Conservation (phyloP, 768 basidiomycete species). For the Lentinula sp. region DNA sequence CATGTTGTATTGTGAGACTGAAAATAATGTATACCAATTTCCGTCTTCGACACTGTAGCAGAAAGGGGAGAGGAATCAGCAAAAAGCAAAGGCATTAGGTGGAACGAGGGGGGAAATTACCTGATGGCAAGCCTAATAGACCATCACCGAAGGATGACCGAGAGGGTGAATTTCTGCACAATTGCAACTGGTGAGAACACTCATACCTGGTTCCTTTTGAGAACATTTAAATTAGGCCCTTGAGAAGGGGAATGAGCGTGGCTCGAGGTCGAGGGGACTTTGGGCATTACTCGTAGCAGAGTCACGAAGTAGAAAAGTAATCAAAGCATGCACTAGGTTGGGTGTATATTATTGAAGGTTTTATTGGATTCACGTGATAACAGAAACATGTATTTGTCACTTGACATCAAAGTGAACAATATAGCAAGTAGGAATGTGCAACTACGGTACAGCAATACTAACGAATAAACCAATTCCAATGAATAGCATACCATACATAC, state of each 20-base stretch:
- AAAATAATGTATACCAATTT: conserved; percentile 52
- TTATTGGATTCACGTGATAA: background rate
- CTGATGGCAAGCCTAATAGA: conserved; percentile 47
- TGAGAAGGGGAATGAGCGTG: conserved; percentile 19
- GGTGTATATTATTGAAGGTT: background rate
- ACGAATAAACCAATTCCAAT: too few relatives aligned
- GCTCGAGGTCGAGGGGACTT: conserved; percentile 21
- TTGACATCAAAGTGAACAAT: background rate
- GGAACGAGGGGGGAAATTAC: conserved; percentile 19
- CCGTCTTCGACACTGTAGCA: conserved; percentile 61
- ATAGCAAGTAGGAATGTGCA: background rate
- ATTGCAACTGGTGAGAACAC: background rate
- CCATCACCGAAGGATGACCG: conserved; percentile 5
- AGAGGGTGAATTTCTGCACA: background rate
- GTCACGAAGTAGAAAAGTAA: background rate
- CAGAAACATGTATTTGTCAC: background rate
- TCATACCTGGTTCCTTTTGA: conserved; percentile 48
- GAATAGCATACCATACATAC: too few relatives aligned
- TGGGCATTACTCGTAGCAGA: conserved; percentile 29
- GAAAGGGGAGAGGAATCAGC: conserved; percentile 11
- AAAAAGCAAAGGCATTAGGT: background rate
- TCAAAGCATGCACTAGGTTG: background rate
- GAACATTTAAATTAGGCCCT: conserved; percentile 36
- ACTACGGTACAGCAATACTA: background rate
- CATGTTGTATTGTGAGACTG: background rate